Evolutionary conservation across 192 early-diverging fungal species (phyloP), one percentile per base, ranked within the genome.

Genomic region (Linnemannia schmuckeri): DNA sequence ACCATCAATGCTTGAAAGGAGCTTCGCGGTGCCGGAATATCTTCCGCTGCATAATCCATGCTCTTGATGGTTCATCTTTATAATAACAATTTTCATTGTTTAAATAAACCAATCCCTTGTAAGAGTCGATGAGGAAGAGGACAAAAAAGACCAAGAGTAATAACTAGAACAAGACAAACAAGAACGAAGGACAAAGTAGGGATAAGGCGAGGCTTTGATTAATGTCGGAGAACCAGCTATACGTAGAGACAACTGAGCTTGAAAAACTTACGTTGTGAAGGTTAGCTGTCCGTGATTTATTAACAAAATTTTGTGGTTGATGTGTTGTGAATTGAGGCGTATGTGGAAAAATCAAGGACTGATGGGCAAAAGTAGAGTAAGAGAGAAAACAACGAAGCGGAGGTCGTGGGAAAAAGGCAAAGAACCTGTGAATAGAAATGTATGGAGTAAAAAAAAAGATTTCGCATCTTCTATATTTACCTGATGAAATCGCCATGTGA

Each of bases 41-140:
- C 33, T 77, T 69, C 76, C 76, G n/a, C 66, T 66, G 76, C 35
- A 77, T 44, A 77, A 47, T 12, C 76, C 76, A 47, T 3, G 7
- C 63, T 77, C 61, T 77, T 77, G 27, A 33, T 69, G 7, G 6
- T 0, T 49, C 76, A 77, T 69, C 66, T 27, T 69, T 70, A 77
- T 49, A 33, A 70, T 30, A 77, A 77, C 66, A 47, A 77, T 44
- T 66, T 77, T 77, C 76, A 77, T 77, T 77, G 24, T 69, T 76
- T 76, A 76, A 76, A 46, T 44, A 7, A 12, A 76, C 57, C 38
- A 76, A 66, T 66, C 57, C 5, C 54, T 44, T 76, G 74, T 66
- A 66, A 24, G 41, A 66, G 41, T 69, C 66, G 63, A 77, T 20
- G 44, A 66, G n/a, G 66, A 77, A 1, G 66, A 54, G 30, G 41